Base-by-base conservation (phyloP, 345 rosid species). In the Pugionium cornutum region DNA sequence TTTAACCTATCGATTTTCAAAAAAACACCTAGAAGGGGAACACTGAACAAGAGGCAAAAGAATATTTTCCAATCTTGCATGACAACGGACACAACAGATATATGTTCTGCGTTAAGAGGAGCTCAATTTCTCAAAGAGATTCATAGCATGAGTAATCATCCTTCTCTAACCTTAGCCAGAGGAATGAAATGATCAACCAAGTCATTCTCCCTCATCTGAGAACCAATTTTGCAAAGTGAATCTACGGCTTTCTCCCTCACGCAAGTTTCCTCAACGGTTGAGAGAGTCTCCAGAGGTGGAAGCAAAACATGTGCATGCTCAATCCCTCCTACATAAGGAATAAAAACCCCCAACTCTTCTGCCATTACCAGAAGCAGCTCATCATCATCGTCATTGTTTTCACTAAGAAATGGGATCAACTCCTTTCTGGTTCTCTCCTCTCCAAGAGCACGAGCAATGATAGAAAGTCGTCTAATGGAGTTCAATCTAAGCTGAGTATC, bases 351-450 rank as follows among this genome's bases (percentile, higher is more conserved):
- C 77, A 88, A 41, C 69, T 88, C 95, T 62, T 88, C 91, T 0
- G 91, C 87, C 95, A 88, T 85, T 2, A 91, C 89, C 44, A 88
- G 81, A 47, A 88, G 84, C 44, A 88, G 87, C 78, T 85, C 95
- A 11, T 88, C 95, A 30, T 85, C 95, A 4, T 88, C 95, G 3
- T 88, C 95, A 65, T 88, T 88, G 61, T 82, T 88, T 68, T 88
- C 95, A 9, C 86, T 83, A 11, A 88, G 77, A 70, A 88, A 88
- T 0, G 91, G 95, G 25, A 88, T 83, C 78, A 88, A 66, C 76
- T 88, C 95, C 73, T 82, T 85, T 18, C 18, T 18, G 18, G 18
- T 18, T 18, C 18, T 18, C 18, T 18, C 18, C 18, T 18, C 18
- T 18, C 18, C 18, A 18, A 18, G 18, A 18, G 18, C 18, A 18